Base-by-base conservation (phyloP, 768 basidiomycete species). In the Suillus alpinus region DNA sequence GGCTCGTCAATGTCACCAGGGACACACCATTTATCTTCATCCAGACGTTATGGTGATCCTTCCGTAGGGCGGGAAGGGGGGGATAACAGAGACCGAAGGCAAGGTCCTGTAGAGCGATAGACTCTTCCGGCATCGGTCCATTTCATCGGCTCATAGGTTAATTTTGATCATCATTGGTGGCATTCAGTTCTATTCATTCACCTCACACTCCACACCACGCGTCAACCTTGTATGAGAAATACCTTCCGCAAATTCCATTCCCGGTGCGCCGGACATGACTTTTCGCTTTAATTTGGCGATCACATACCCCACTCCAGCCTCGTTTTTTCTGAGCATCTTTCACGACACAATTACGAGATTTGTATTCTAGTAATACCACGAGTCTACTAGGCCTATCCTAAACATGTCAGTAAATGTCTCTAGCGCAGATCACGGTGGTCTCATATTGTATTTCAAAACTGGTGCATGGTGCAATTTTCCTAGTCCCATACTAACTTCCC, bases 401-500 rank as follows among this genome's bases (percentile, higher is more conserved):
- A 20, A 6, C 37, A 55, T 39, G n/a, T 23, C 34, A 55, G 53
- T 55, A 61, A 36, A 55, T 39, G 23, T 55, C 26, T 39, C 53
- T 39, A 55, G 53, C 52, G 26, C 37, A 55, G 37, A 39, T 53
- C 52, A 39, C 9, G 7, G 20, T 12, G 36, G 14, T 26, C 16
- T 4, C 20, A 37, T 53, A 4, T 31, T 37, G 8, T 53, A 53
- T 26, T 31, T 7, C 8, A 26, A 47, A 16, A 29, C 47, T 49
- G 34, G 52, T 16, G 23, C 10, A 55, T 10, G 36, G 39, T 37
- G 44, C 36, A 14, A 40, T 32, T 53, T 14, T 23, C 41, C 32
- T 73, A 84, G 62, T 84, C 84, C 83, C 83, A 87, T 47, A 87
- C 82, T 64, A 87, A 65, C 68, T 83, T 83, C 36, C 86, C 87